Evolutionary conservation across 2,329 filamentous ascomycete genomes (phyloP), one percentile per base, ranked within the genome.

Genomic region (Gliomastix tumulicola): DNA sequence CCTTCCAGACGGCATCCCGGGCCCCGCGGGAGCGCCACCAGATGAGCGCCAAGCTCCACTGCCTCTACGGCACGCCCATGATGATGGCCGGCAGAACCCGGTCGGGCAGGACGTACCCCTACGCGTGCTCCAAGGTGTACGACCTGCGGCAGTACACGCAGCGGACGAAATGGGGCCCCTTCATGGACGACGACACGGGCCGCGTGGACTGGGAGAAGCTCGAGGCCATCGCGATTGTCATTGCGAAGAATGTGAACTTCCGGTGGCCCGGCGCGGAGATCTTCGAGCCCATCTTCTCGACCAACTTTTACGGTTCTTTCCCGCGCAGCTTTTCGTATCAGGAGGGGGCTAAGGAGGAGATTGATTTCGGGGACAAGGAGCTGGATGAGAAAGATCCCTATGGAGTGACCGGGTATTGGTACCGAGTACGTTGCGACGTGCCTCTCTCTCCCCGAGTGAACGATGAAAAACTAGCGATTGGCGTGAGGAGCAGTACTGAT

Each of bases 201-300:
- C 56, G 59, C 6, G 79, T 86, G 1, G 84, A 90, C 56, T 90
- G 85, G 85, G 83, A 89, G 56, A 86, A 84, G 60, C 61, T 88
- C 10, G 84, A 89, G 56, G 79, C 82, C 8, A 74, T 88, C 37
- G 75, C 88, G 67, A 64, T 88, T 4, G 76, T 82, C 3, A 56
- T 89, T 4, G 73, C 72, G 4, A 68, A 73, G 50, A 88, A 87
- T 50, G 65, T 84, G 35, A 56, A 62, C 27, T 51, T 57, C 9
- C 71, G 74, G 44, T 59, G 64, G 11, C 53, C 69, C 9, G 56
- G 65, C 7, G 62, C 64, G 15, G 60, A 63, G 3, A 57, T 72
- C 3, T 71, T 78, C 39, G 58, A 56, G 11, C 59, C 66, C 19
- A 59, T 74, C n/a, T 81, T 76, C 72, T 60, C 66, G 22, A 60